Conservation (phyloP, 2,329 filamentous ascomycete species). For the Emmonsia crescens region DNA sequence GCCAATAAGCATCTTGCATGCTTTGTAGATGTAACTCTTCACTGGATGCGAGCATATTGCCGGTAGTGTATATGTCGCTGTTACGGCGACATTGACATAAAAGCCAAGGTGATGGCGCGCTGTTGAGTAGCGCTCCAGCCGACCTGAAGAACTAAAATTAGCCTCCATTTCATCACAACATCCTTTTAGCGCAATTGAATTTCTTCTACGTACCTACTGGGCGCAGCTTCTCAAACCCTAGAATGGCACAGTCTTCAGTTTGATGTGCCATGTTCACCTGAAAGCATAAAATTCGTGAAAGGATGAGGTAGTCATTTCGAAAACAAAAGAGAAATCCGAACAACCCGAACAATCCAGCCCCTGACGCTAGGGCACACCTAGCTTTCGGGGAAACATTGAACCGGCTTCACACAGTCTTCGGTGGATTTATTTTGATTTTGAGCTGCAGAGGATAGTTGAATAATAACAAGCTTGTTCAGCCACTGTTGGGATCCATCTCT, state of each 20-base stretch:
- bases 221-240: constrained; percentile 19
- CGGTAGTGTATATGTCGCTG: constrained; percentile 28
- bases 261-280: neutral
- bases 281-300: neutral
- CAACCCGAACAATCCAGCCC: neutral
- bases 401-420: neutral
- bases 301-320: neutral
- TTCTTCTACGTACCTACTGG: constrained; percentile 20
- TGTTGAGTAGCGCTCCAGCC: constrained; percentile 36
- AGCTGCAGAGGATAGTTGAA: too few relatives aligned
- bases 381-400: neutral
- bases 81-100: constrained; percentile 36
- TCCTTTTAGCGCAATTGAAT: neutral
- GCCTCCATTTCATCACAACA: constrained; percentile 2
- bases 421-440: too few relatives aligned
- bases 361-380: neutral
- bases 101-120: constrained; percentile 33
- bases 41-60: constrained; percentile 16
- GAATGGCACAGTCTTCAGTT: neutral
- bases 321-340: neutral
- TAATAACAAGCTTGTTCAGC: too few relatives aligned
- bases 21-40: constrained; percentile 27
- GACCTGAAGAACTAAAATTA: constrained; percentile 23
- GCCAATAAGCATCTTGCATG: constrained; percentile 27
- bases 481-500: too few relatives aligned